These are phyloP conservation scores for Fusarium armeniacum DNA, from an alignment of 2,329 filamentous ascomycete genomes.

Conservation along the genomic window DNA sequence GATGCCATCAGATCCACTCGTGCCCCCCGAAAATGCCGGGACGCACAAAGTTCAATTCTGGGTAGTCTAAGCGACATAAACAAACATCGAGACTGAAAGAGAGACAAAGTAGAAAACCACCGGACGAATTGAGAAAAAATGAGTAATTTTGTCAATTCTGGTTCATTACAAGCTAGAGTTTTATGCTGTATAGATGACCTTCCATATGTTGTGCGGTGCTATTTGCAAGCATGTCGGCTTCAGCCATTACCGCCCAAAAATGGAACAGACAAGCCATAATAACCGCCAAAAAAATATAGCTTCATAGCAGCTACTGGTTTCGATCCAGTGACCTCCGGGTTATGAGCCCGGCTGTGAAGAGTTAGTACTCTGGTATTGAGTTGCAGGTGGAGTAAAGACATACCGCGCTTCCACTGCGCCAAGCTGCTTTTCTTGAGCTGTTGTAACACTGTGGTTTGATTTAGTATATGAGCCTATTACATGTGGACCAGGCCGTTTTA, in stretches of 20 bases:
- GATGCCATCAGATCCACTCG: constrained; percentile 5
- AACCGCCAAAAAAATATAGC: constrained; percentile 4
- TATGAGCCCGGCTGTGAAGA: constrained; percentile 30
- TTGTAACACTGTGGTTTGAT: not conserved
- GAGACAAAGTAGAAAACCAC: not conserved
- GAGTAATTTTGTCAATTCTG: not conserved
- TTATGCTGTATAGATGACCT: not conserved
- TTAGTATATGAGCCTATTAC: not conserved
- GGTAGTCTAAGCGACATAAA: too few relatives aligned
- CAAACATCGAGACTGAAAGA: not conserved
- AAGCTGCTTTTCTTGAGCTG: constrained; percentile 34
- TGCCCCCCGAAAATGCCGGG: not conserved
- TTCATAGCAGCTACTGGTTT: constrained; percentile 36
- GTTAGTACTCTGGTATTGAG: constrained; percentile 19
- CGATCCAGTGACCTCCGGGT: constrained; percentile 36
- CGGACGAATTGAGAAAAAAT: too few relatives aligned
- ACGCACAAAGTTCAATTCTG: constrained; percentile 10
- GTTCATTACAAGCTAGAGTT: too few relatives aligned
- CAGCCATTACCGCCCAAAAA: not conserved
- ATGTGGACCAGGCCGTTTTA: not conserved
- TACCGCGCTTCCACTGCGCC: constrained; percentile 38
- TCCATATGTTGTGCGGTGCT: not conserved
- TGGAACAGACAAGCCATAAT: not conserved
- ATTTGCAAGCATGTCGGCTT: not conserved
- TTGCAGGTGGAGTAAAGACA: constrained; percentile 24